These are phyloP conservation scores for Globisporangium sylvaticum DNA, from an alignment of 352 stramenopile genomes.

Conservation along the genomic window DNA sequence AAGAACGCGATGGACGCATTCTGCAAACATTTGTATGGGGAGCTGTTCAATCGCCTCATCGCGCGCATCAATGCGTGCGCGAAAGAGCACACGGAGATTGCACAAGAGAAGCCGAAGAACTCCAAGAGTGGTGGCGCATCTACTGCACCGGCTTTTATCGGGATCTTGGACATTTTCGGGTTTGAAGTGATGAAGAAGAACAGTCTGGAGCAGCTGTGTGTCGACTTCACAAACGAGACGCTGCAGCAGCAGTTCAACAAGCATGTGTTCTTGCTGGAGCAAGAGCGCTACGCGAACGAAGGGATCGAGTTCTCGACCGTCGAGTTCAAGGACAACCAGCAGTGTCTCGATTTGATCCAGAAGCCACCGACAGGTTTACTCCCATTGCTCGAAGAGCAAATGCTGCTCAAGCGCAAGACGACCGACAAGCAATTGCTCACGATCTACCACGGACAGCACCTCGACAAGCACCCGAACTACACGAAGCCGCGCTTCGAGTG, in stretches of 20 bases:
- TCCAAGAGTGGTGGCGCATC: slow-evolving; percentile 1
- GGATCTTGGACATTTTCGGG: slow-evolving; percentile 90
- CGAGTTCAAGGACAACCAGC: slow-evolving; percentile 84
- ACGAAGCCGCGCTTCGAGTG: slow-evolving; percentile 75
- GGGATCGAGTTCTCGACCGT: slow-evolving; percentile 71
- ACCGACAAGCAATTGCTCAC: slow-evolving; percentile 81
- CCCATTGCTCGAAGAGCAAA: slow-evolving; percentile 84
- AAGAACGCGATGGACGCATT: slow-evolving; percentile 83
- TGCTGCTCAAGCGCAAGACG: slow-evolving; percentile 83
- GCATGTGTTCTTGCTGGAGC: slow-evolving; percentile 82
- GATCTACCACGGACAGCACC: slow-evolving; percentile 74
- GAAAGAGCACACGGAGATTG: slow-evolving; percentile 44
- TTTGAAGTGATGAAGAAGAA: slow-evolving; percentile 89
- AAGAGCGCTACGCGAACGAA: slow-evolving; percentile 75
- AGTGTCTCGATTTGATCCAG: slow-evolving; percentile 77
- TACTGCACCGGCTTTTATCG: slow-evolving; percentile 52
- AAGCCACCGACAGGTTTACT: slow-evolving; percentile 76
- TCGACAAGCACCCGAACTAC: slow-evolving; percentile 72
- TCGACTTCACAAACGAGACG: slow-evolving; percentile 92
- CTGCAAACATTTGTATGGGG: slow-evolving; percentile 82
- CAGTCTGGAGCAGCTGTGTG: slow-evolving; percentile 88
- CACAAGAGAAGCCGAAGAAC: slow-evolving; percentile 15
- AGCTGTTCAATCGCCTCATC: slow-evolving; percentile 78
- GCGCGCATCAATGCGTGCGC: slow-evolving; percentile 69
- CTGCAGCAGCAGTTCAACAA: slow-evolving; percentile 90